These are phyloP conservation scores for Rosellinia necatrix DNA, from an alignment of 2,329 filamentous ascomycete genomes.

Conservation along the genomic window DNA sequence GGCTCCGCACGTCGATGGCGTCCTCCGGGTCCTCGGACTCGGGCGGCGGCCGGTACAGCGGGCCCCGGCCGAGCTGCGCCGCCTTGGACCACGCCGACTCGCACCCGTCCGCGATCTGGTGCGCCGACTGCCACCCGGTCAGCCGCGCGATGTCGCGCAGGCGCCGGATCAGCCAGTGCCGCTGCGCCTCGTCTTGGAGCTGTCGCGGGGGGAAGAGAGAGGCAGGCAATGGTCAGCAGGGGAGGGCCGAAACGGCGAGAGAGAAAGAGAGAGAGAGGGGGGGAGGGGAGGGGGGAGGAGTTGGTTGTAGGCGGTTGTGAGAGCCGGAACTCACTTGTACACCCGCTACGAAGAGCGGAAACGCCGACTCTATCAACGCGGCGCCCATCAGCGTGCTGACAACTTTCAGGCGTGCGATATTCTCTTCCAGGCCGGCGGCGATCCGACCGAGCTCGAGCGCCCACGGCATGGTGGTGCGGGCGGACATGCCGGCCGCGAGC, in stretches of 20 bases:
- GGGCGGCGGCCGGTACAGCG: conserved; percentile 65
- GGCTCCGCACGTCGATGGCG: conserved; percentile 32
- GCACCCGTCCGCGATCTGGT: conserved; percentile 80
- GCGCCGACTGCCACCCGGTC: conserved; percentile 86
- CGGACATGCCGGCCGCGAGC: conserved; percentile 80
- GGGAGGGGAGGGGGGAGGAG: background rate
- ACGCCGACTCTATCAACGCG: conserved; percentile 79
- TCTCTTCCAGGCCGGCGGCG: conserved; percentile 69
- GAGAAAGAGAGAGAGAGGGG: background rate
- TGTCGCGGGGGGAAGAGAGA: too few relatives aligned
- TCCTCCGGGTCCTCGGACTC: conserved; percentile 32
- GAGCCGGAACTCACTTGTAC: conserved; percentile 67
- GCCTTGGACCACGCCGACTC: conserved; percentile 83
- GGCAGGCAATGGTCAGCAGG: background rate
- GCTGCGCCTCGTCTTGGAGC: conserved; percentile 72
- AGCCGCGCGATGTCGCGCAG: conserved; percentile 76
- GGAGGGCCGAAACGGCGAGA: background rate
- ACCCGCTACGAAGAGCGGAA: conserved; percentile 85
- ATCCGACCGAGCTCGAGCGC: conserved; percentile 81
- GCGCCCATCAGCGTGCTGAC: conserved; percentile 80
- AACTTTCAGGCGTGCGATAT: conserved; percentile 55
- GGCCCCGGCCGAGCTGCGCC: conserved; percentile 73
- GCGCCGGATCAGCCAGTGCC: conserved; percentile 76
- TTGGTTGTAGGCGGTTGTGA: too few relatives aligned
- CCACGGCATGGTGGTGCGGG: conserved; percentile 70